phyloP scores from a whole-genome alignment of 2,329 filamentous ascomycete genomes.

The Trichoderma simmonsii region DNA sequence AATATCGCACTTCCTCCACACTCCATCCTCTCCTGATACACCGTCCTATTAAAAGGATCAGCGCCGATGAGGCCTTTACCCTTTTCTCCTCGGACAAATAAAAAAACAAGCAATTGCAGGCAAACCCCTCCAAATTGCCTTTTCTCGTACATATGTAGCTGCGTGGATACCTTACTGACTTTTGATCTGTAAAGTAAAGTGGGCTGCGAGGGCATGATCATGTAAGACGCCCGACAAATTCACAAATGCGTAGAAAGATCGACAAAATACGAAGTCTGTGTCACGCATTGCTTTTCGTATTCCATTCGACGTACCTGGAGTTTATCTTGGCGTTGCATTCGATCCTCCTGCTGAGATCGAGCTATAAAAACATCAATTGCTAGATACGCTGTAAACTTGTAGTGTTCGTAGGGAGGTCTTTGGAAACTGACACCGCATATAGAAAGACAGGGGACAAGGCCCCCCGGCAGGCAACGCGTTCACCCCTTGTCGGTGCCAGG shows the following conservation, averaged over 20 bases:
- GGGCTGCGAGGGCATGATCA: neutral
- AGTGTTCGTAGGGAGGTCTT: neutral
- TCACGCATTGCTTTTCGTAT: neutral
- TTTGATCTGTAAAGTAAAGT: neutral
- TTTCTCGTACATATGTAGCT: neutral
- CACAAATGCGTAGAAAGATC: neutral
- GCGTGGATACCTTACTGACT: neutral
- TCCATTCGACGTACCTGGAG: neutral
- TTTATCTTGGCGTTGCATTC: neutral
- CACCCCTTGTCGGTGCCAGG: neutral
- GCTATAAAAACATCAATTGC: neutral
- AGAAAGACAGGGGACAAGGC: neutral
- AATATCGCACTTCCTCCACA: neutral
- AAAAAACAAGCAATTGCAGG: neutral
- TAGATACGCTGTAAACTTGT: neutral
- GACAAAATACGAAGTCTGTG: slow-evolving; percentile 9
- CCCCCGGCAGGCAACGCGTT: neutral
- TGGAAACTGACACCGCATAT: neutral
- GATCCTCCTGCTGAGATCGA: neutral
- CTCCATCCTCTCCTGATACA: slow-evolving; percentile 3
- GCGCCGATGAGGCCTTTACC: slow-evolving; percentile 1
- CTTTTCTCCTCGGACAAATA: slow-evolving; percentile 1
- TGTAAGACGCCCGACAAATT: neutral
- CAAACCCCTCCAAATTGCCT: neutral
- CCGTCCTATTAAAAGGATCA: neutral